Conservation (phyloP, 2,329 filamentous ascomycete genomes). For the Septoria petroselini region DNA sequence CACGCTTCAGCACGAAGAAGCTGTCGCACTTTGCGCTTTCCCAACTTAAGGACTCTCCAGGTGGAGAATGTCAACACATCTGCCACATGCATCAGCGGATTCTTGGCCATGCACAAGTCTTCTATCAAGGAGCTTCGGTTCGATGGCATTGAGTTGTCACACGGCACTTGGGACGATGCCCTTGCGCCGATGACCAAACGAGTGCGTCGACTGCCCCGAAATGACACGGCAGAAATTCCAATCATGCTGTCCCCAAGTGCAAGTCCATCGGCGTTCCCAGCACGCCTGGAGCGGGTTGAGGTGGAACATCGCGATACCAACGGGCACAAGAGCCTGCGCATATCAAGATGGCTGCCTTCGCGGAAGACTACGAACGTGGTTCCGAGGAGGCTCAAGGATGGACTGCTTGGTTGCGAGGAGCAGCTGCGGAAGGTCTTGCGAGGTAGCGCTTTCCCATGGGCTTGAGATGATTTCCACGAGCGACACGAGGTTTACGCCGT, state of each 20-base stretch:
- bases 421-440: slow-evolving; percentile 30
- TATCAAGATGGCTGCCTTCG: slow-evolving; percentile 28
- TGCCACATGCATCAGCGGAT: slow-evolving; percentile 64
- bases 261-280: slow-evolving; percentile 14
- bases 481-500: slow-evolving; percentile 6
- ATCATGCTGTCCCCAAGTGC: slow-evolving; percentile 37
- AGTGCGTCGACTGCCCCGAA: neutral
- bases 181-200: slow-evolving; percentile 62
- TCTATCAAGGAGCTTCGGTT: slow-evolving; percentile 77
- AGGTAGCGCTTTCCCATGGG: slow-evolving; percentile 31
- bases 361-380: slow-evolving; percentile 17
- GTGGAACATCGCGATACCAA: slow-evolving; percentile 11
- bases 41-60: slow-evolving; percentile 63
- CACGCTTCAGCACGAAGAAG: neutral
- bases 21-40: slow-evolving; percentile 58
- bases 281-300: slow-evolving; percentile 25
- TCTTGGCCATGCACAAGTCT: slow-evolving; percentile 64
- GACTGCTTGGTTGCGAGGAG: slow-evolving; percentile 30
- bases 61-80: slow-evolving; percentile 72
- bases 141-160: slow-evolving; percentile 67
- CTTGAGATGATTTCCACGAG: slow-evolving; percentile 16
- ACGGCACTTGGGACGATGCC: slow-evolving; percentile 77
- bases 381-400: slow-evolving; percentile 27
- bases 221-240: slow-evolving; percentile 31
- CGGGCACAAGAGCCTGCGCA: slow-evolving; percentile 22